Evolutionary conservation across 2,329 filamentous ascomycete genomes (phyloP), one percentile per base, ranked within the genome.

Genomic region (Aspergillus floridensis): DNA sequence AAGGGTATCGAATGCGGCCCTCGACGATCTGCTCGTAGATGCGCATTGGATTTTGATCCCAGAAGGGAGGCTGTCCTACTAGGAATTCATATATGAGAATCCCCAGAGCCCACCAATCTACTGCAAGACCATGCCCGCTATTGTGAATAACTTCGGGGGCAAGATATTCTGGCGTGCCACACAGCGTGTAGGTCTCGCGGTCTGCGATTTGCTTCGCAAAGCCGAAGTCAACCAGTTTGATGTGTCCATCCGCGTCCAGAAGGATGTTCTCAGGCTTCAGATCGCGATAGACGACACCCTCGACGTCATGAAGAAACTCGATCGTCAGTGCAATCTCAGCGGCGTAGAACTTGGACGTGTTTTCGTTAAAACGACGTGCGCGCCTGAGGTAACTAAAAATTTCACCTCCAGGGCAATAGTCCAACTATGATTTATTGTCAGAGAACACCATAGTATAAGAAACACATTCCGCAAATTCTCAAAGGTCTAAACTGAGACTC

Each of bases 91-190:
- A 88, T 47, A 88, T 84, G 32, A 88, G 75, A 63, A 88, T 88
- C 26, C 86, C 86, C 60, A 88, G 81, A 2, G 86, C 86, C 86
- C 86, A 88, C 86, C 86, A 88, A 73, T 88, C 86, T 44, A 88
- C 86, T 38, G 86, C 86, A 50, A 84, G 82, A 56, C 86, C 85
- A 67, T 88, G 86, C 22, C 86, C 84, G 73, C 75, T 86, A 72
- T 88, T 88, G 59, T 85, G 80, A 62, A 88, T 88, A 49, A 88
- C 86, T 72, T 88, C 86, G 21, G 86, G 86, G 4, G 86, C 86
- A 21, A 88, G 81, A 70, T 88, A 88, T 67, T 88, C 86, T 41
- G 86, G 86, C 10, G 86, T 88, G 44, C 86, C 86, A 68, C 86
- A 88, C 35, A 88, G 78, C 5, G 86, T 88, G 69, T 88, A 88